These are phyloP conservation scores for Nakaseomyces delphensis DNA, from an alignment of 1,139 yeast genomes.

Conservation along the genomic window DNA sequence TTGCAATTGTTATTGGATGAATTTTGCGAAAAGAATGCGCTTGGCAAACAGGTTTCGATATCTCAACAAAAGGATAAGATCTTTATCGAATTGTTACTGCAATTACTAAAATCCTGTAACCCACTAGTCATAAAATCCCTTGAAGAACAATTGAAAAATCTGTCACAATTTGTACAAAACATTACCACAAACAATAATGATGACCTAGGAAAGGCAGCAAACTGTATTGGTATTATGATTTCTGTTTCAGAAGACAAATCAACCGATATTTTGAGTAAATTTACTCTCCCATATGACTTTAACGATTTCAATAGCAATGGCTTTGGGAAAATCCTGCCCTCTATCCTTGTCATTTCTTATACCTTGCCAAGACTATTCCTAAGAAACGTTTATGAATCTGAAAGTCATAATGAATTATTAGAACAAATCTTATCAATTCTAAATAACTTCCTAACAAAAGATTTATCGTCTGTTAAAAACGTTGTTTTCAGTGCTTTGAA, in stretches of 20 bases:
- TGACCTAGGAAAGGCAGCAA: constrained; percentile 34
- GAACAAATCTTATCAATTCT: background rate
- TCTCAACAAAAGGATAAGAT: constrained; percentile 16
- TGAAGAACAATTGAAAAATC: constrained; percentile 13
- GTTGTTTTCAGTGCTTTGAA: constrained; percentile 41
- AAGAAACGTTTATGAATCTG: constrained; percentile 20
- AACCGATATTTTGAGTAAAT: background rate
- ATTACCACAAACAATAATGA: constrained; percentile 12
- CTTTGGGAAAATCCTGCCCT: constrained; percentile 18
- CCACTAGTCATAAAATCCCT: constrained; percentile 19
- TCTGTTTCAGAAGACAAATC: constrained; percentile 35
- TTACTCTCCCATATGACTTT: constrained; percentile 14
- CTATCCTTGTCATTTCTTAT: constrained; percentile 38
- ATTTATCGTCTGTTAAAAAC: constrained; percentile 18
- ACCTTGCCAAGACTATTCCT: constrained; percentile 45
- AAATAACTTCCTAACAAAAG: background rate
- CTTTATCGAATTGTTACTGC: constrained; percentile 28
- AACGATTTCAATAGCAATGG: background rate
- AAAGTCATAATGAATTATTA: constrained; percentile 4
- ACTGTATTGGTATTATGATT: constrained; percentile 40
- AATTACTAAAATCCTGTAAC: constrained; percentile 29
- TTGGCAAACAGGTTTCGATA: constrained; percentile 13
- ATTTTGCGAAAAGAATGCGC: constrained; percentile 26
- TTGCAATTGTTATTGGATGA: constrained; percentile 34
- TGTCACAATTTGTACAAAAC: constrained; percentile 12